Evolutionary conservation across 1,139 yeast genomes (phyloP).

Genomic region (Candida albicans): DNA sequence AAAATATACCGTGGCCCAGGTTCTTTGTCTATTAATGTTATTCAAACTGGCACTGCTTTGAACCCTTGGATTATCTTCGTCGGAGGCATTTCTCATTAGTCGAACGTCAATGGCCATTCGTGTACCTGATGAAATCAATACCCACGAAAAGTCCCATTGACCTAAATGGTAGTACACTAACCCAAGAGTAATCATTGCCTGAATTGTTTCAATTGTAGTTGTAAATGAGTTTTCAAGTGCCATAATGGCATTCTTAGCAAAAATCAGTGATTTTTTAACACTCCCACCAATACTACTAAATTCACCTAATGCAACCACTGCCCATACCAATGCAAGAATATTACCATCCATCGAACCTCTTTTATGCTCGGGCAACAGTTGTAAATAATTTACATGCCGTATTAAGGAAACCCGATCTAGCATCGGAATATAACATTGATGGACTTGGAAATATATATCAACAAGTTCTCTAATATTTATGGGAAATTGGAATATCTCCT

Average conservation of each 20-base stretch:
- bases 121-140: slow-evolving; percentile 22
- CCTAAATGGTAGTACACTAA: slow-evolving; percentile 23
- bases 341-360: slow-evolving; percentile 19
- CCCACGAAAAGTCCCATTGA: slow-evolving; percentile 29
- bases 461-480: slow-evolving; percentile 16
- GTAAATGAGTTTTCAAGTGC: slow-evolving; percentile 24
- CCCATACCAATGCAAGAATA: slow-evolving; percentile 24
- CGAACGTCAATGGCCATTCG: slow-evolving; percentile 29
- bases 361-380: slow-evolving; percentile 2
- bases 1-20: slow-evolving; percentile 26
- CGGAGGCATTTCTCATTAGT: slow-evolving; percentile 19
- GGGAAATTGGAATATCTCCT: slow-evolving; percentile 23
- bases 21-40: slow-evolving; percentile 22
- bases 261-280: slow-evolving; percentile 11
- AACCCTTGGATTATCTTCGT: slow-evolving; percentile 11
- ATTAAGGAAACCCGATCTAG: slow-evolving; percentile 20
- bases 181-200: slow-evolving; percentile 24
- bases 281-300: slow-evolving; percentile 11
- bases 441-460: slow-evolving; percentile 20
- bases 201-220: slow-evolving; percentile 27
- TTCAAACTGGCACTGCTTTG: slow-evolving; percentile 15
- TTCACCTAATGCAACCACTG: slow-evolving; percentile 22
- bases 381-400: slow-evolving; percentile 12
- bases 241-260: slow-evolving; percentile 23
- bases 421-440: slow-evolving; percentile 25